Percentiles rank a stretch among this genome's conserved stretches.
Evolutionary conservation across 192 early-diverging fungal genomes (phyloP).

Genomic region (Coemansia sp.): DNA sequence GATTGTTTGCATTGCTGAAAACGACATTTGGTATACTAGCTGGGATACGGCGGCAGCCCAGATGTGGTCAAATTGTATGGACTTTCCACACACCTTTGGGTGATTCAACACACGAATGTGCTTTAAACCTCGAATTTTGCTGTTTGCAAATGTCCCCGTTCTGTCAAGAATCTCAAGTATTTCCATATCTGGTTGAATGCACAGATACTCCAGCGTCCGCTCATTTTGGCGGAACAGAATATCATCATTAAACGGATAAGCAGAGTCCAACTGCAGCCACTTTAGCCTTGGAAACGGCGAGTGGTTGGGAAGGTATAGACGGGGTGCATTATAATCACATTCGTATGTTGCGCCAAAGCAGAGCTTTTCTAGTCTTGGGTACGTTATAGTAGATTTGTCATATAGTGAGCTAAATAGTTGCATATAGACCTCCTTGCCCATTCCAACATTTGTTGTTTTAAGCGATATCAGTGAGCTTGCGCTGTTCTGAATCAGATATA

Average conservation of each 20-base stretch:
- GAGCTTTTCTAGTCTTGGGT: slow-evolving; percentile 8
- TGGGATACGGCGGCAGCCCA: slow-evolving; percentile 10
- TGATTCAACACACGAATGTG: slow-evolving; percentile 6
- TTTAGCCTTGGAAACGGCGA: slow-evolving; percentile 10
- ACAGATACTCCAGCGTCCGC: slow-evolving; percentile 12
- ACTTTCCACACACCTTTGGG: slow-evolving; percentile 3
- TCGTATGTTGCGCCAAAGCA: slow-evolving; percentile 5
- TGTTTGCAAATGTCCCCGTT: slow-evolving; percentile 2
- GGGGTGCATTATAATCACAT: not conserved
- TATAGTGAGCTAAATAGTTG: slow-evolving; percentile 6
- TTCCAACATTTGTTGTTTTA: slow-evolving; percentile 4
- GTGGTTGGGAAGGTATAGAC: not conserved
- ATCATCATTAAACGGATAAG: slow-evolving; percentile 23
- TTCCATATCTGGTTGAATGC: not conserved
- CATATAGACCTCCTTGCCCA: not conserved
- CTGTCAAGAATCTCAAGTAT: slow-evolving; percentile 13
- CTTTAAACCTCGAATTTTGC: not conserved
- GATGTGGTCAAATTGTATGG: slow-evolving; percentile 1
- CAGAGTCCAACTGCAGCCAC: slow-evolving; percentile 5
- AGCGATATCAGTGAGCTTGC: slow-evolving; percentile 8
- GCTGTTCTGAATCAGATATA: slow-evolving; percentile 18
- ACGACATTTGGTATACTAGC: slow-evolving; percentile 13
- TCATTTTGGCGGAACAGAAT: slow-evolving; percentile 16
- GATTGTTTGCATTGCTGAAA: not conserved
- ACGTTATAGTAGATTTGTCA: slow-evolving; percentile 8